Evolutionary conservation across 345 rosid genomes (phyloP).

Genomic region (Turnera subulata): DNA sequence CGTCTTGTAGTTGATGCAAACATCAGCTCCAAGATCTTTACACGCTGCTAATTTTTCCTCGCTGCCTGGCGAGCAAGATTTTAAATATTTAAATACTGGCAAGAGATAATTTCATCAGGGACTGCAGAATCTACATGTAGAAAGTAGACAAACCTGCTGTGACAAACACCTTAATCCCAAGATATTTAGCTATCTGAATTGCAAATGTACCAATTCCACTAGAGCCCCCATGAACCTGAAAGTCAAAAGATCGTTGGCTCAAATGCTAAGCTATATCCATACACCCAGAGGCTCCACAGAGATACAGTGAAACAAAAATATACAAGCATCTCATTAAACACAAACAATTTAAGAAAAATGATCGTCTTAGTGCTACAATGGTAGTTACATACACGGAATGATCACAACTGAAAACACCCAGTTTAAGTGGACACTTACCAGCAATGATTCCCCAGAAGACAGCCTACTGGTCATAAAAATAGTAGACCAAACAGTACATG

Average conservation of each 20-base stretch:
- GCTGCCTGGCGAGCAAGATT: conserved; percentile 41
- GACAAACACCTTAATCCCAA: conserved; percentile 64
- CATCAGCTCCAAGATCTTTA: conserved; percentile 87
- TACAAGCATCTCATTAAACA: background rate
- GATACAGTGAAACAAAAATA: background rate
- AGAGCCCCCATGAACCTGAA: conserved; percentile 89
- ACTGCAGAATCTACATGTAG: background rate
- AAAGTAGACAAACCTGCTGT: conserved; percentile 61
- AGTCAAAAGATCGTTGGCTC: conserved; percentile 14
- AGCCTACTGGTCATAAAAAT: conserved; percentile 70
- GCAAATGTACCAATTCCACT: conserved; percentile 94
- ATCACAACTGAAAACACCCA: background rate
- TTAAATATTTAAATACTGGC: background rate
- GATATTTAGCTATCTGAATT: conserved; percentile 72
- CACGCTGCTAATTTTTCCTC: conserved; percentile 77
- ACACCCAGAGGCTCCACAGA: background rate
- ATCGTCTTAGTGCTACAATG: background rate
- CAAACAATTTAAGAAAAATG: background rate
- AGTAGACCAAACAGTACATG: conserved; percentile 91
- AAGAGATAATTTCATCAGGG: background rate
- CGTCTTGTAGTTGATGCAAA: conserved; percentile 83
- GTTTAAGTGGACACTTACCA: conserved; percentile 43
- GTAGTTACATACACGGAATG: background rate
- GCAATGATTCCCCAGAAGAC: conserved; percentile 58
- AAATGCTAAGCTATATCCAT: conserved; percentile 1